Base-by-base conservation (phyloP, 108 stramenopile genomes). In the Schizochytrium sp. region DNA sequence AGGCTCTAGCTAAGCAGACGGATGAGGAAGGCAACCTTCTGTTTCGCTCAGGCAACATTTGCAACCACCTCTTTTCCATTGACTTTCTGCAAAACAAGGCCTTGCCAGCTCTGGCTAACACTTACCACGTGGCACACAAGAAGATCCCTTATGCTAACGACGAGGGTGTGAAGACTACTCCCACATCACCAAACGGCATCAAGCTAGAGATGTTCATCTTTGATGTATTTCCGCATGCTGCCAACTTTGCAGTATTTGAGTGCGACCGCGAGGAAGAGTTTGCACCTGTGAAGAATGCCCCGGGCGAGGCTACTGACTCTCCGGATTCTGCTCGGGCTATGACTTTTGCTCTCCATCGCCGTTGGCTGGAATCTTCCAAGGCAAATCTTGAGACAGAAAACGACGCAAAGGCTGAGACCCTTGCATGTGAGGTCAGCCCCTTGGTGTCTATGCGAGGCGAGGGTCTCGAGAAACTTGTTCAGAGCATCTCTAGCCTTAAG, bases 191-290 rank as follows among this genome's bases (percentile, higher is more conserved):
- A 90, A 98, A 97, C 90, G 99, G 98, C n/a, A 95, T 99, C 94
- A 99, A 99, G 91, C 89, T 99, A 72, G 99, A 99, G 90, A 94
- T 95, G 12, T 99, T 99, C 93, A 98, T 99, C 69, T 99, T 99
- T 92, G 99, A 99, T 91, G 97, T 98, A 7, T 98, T 99, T 73
- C 96, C 97, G 19, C 94, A 96, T 2, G 95, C 97, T 10, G 88
- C 93, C 72, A 87, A 87, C 13, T 96, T 98, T 96, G 97, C 95
- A 4, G 95, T 98, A 4, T 90, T 96, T 87, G 98, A 98, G 89
- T 96, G 97, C 1, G 60, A 89, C n/a, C 94, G 99, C 56, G 91
- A 91, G 17, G 95, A 96, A n/a, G 98, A 98, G 92, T 99, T 99
- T 90, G 97, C 97, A 41, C 98, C 98, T 4, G 98, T 99, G 12